phyloP scores from a whole-genome alignment of 257 asterid species.

The Osmanthus fragrans region DNA sequence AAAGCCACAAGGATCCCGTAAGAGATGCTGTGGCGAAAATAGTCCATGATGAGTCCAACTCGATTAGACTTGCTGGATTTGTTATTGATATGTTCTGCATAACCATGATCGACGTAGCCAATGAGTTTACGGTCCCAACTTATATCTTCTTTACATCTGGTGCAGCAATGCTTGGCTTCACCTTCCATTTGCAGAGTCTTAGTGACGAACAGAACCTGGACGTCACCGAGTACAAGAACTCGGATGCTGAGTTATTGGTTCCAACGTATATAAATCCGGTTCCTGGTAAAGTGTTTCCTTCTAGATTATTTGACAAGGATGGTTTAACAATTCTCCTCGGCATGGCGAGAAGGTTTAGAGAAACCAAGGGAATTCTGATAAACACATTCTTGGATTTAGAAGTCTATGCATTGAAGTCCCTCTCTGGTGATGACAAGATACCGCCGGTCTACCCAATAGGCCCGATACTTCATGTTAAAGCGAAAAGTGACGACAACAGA shows the following conservation, averaged over 20 bases:
- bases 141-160: slow-evolving; percentile 44
- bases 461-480: slow-evolving; percentile 24
- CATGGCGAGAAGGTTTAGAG: slow-evolving; percentile 19
- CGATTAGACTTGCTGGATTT: slow-evolving; percentile 28
- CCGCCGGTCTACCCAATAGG: slow-evolving; percentile 43
- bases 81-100: slow-evolving; percentile 43
- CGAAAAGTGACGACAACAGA: neutral
- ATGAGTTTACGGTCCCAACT: slow-evolving; percentile 40
- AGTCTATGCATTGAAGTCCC: slow-evolving; percentile 21
- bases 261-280: slow-evolving; percentile 27
- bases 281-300: slow-evolving; percentile 33
- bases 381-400: slow-evolving; percentile 41
- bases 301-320: neutral
- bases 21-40: slow-evolving; percentile 31
- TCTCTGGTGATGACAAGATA: neutral
- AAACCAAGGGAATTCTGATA: slow-evolving; percentile 31
- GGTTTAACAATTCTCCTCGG: neutral
- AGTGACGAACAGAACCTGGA: slow-evolving; percentile 17
- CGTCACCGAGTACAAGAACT: neutral
- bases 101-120: slow-evolving; percentile 51
- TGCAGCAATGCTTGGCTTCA: slow-evolving; percentile 42
- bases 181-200: slow-evolving; percentile 31
- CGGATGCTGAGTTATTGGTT: slow-evolving; percentile 1
- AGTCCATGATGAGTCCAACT: neutral
- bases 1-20: slow-evolving; percentile 26